A percentile compares a stretch with the other conserved stretches of the same genome.
These are phyloP conservation scores for Phytophthora fragariae DNA, from an alignment of 352 stramenopile species.

Conservation along the genomic window DNA sequence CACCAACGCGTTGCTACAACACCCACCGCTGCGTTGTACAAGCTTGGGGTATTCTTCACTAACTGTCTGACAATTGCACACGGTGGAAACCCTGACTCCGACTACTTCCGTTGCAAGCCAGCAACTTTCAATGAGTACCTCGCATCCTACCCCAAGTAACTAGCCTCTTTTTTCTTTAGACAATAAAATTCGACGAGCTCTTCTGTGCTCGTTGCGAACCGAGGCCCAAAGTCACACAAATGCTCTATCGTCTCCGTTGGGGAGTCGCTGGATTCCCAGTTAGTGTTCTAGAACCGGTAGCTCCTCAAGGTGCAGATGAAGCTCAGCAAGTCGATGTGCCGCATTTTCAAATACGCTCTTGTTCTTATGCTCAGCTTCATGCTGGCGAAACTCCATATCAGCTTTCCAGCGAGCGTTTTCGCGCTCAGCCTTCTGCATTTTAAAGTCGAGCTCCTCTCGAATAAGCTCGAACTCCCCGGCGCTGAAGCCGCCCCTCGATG, in stretches of 20 bases:
- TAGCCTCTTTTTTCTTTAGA: neutral
- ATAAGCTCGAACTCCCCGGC: neutral
- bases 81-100: slow-evolving; percentile 20
- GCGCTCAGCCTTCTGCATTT: neutral
- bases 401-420: slow-evolving; percentile 7
- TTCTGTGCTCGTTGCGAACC: neutral
- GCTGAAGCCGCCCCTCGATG: neutral
- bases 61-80: slow-evolving; percentile 13
- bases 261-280: neutral
- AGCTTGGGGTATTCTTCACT: slow-evolving; percentile 15
- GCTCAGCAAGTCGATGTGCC: neutral
- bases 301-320: neutral
- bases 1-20: slow-evolving; percentile 17
- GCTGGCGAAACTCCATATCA: slow-evolving; percentile 4
- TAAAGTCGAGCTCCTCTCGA: neutral
- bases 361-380: neutral
- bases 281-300: neutral
- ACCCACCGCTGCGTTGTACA: slow-evolving; percentile 8
- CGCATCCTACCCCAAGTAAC: neutral
- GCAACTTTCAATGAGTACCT: slow-evolving; percentile 15
- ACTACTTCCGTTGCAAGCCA: slow-evolving; percentile 14
- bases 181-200: neutral
- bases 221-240: neutral
- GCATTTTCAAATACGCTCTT: neutral
- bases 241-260: neutral